These are phyloP conservation scores for Pseudozyma thailandica DNA, from an alignment of 1,284 basidiomycete genomes.

Conservation along the genomic window DNA sequence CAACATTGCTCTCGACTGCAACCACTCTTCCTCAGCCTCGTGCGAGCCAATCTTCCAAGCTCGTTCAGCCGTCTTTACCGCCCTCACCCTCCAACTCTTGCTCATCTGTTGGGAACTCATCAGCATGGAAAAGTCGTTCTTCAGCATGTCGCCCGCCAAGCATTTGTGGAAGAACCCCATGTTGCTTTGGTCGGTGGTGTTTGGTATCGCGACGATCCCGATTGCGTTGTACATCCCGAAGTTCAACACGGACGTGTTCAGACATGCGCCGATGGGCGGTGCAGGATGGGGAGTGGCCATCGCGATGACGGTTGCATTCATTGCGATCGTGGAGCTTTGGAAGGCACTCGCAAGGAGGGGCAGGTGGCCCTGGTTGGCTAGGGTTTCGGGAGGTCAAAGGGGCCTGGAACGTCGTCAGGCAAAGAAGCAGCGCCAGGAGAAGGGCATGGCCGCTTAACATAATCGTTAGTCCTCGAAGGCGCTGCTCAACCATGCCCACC, in stretches of 20 bases:
- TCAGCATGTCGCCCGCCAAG: slow-evolving; percentile 53
- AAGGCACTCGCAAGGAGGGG: slow-evolving; percentile 55
- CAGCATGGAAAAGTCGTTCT: slow-evolving; percentile 58
- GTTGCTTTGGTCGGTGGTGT: slow-evolving; percentile 57
- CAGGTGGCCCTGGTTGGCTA: slow-evolving; percentile 58
- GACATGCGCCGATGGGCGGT: slow-evolving; percentile 53
- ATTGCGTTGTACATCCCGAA: slow-evolving; percentile 60
- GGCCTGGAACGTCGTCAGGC: slow-evolving; percentile 42
- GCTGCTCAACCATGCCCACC: no score
- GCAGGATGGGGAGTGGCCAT: slow-evolving; percentile 58
- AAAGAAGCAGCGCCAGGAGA: slow-evolving; percentile 29
- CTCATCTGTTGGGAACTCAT: slow-evolving; percentile 62
- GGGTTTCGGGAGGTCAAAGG: slow-evolving; percentile 54
- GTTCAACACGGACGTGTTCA: slow-evolving; percentile 62
- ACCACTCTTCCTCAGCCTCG: slow-evolving; percentile 45
- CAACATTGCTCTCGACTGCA: slow-evolving; percentile 51
- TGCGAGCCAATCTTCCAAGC: slow-evolving; percentile 62
- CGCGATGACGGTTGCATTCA: slow-evolving; percentile 49
- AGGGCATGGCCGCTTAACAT: slow-evolving; percentile 9
- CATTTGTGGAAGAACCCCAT: slow-evolving; percentile 56
- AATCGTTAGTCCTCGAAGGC: no score
- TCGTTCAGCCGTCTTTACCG: slow-evolving; percentile 58
- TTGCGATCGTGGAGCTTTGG: slow-evolving; percentile 55
- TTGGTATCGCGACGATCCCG: slow-evolving; percentile 55
- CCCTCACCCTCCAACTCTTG: slow-evolving; percentile 57